phyloP scores from a whole-genome alignment of 208 protist species.

The Acanthamoeba triangularis region DNA sequence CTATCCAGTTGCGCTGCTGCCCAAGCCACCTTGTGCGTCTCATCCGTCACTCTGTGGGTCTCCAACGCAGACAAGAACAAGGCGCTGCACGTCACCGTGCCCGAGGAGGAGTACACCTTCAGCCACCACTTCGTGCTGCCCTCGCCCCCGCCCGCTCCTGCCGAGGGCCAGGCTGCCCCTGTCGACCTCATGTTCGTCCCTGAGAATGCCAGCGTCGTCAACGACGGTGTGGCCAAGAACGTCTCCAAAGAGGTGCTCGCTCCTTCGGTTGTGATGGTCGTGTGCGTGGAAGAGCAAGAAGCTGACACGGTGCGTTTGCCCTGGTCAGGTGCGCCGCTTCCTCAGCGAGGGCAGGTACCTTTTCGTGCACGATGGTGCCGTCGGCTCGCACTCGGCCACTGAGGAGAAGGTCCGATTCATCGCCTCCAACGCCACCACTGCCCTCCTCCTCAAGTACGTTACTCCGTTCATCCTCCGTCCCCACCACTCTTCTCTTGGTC shows the following conservation, averaged over 20 bases:
- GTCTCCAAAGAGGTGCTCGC: constrained; percentile 61
- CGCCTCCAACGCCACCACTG: constrained; percentile 49
- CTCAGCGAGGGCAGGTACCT: constrained; percentile 58
- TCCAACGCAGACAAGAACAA: constrained; percentile 50
- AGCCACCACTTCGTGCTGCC: constrained; percentile 69
- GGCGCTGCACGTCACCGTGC: constrained; percentile 55
- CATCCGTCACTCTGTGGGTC: neutral
- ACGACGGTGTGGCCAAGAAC: constrained; percentile 32
- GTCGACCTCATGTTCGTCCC: constrained; percentile 61
- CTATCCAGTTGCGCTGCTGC: neutral
- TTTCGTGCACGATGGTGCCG: constrained; percentile 72
- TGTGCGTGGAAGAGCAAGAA: neutral
- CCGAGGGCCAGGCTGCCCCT: constrained; percentile 29
- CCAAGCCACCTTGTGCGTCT: neutral
- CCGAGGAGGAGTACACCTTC: constrained; percentile 57
- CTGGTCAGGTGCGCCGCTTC: constrained; percentile 58
- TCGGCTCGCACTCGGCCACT: constrained; percentile 52
- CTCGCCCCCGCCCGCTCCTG: constrained; percentile 18
- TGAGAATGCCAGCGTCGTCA: constrained; percentile 34
- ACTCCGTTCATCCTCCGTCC: neutral
- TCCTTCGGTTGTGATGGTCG: neutral
- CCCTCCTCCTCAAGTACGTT: constrained; percentile 56
- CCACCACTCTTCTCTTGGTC: neutral
- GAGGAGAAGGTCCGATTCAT: constrained; percentile 76
- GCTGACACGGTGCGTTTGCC: neutral